These are phyloP conservation scores for Domatiomyces globalis DNA, from an alignment of 2,329 filamentous ascomycete species.

Conservation along the genomic window DNA sequence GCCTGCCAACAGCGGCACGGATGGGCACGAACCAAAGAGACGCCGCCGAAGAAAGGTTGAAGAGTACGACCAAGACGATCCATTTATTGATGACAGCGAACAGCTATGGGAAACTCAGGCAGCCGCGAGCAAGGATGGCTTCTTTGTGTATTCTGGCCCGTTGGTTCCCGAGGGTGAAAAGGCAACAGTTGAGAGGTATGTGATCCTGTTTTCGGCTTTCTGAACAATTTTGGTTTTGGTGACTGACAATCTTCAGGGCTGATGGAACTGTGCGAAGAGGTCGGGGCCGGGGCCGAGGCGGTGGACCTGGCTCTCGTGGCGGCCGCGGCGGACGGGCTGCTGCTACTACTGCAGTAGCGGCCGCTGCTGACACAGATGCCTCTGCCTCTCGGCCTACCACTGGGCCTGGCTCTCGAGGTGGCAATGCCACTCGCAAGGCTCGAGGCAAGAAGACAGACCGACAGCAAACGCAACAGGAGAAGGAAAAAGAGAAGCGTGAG, in stretches of 20 bases:
- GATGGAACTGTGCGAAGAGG: conserved; percentile 45
- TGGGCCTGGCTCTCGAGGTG: conserved; percentile 16
- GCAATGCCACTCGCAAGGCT: conserved; percentile 58
- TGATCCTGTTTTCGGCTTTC: conserved; percentile 7
- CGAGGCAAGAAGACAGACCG: conserved; percentile 77
- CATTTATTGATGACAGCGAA: conserved; percentile 79
- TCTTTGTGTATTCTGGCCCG: conserved; percentile 94
- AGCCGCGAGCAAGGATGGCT: conserved; percentile 85
- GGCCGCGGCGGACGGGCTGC: conserved; percentile 17
- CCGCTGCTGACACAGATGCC: not conserved
- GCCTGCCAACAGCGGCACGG: conserved; percentile 43
- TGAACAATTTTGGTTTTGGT: conserved; percentile 23
- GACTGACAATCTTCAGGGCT: conserved; percentile 35
- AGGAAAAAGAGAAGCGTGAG: conserved; percentile 44
- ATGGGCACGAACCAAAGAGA: conserved; percentile 54
- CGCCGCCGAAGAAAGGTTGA: conserved; percentile 61
- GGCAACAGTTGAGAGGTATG: conserved; percentile 47
- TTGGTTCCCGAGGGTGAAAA: conserved; percentile 79
- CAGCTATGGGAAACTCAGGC: conserved; percentile 91
- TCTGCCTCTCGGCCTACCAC: not conserved
- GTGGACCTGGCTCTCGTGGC: conserved; percentile 34
- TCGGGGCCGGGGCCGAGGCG: conserved; percentile 41
- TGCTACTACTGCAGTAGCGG: conserved; percentile 4
- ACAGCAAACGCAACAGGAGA: conserved; percentile 66
- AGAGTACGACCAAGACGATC: conserved; percentile 53